These are phyloP conservation scores for Fistulina hepatica DNA, from an alignment of 1,284 basidiomycete species.

Conservation along the genomic window DNA sequence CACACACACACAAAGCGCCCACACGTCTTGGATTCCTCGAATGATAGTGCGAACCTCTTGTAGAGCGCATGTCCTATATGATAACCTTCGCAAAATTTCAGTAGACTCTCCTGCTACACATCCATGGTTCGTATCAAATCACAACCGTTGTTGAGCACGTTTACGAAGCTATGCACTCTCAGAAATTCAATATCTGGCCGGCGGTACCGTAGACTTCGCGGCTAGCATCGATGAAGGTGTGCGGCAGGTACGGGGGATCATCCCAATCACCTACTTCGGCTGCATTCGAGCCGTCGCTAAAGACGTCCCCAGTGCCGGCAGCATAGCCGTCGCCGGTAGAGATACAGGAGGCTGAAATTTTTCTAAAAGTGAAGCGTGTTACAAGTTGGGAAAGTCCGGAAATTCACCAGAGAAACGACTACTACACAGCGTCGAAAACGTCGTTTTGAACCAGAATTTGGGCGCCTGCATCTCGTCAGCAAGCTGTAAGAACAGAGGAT, in stretches of 20 bases:
- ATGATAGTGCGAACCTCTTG: too few species aligned
- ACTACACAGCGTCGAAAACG: slow-evolving; percentile 26
- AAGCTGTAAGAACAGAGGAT: not conserved
- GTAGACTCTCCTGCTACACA: too few species aligned
- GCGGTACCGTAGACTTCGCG: slow-evolving; percentile 23
- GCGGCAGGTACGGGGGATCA: slow-evolving; percentile 8
- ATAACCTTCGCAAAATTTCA: too few species aligned
- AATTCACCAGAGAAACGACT: slow-evolving; percentile 9
- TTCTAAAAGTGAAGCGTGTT: not conserved
- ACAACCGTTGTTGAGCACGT: too few species aligned
- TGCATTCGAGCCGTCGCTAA: slow-evolving; percentile 8
- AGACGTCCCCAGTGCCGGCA: slow-evolving; percentile 9
- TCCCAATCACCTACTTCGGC: slow-evolving; percentile 8
- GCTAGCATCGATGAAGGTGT: slow-evolving; percentile 28
- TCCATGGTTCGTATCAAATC: too few species aligned
- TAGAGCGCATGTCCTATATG: too few species aligned
- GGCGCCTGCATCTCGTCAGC: slow-evolving; percentile 24
- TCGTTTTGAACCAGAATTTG: slow-evolving; percentile 38
- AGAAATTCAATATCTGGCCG: not conserved
- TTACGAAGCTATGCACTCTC: not conserved
- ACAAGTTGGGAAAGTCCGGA: not conserved
- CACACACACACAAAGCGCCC: too few species aligned
- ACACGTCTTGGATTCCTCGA: too few species aligned
- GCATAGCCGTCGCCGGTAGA: slow-evolving; percentile 7
- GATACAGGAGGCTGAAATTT: slow-evolving; percentile 27